A percentile compares a stretch with the other conserved stretches of the same genome.
phyloP scores from a whole-genome alignment of 23 red algal genomes.

The Gracilaria gracilis region DNA sequence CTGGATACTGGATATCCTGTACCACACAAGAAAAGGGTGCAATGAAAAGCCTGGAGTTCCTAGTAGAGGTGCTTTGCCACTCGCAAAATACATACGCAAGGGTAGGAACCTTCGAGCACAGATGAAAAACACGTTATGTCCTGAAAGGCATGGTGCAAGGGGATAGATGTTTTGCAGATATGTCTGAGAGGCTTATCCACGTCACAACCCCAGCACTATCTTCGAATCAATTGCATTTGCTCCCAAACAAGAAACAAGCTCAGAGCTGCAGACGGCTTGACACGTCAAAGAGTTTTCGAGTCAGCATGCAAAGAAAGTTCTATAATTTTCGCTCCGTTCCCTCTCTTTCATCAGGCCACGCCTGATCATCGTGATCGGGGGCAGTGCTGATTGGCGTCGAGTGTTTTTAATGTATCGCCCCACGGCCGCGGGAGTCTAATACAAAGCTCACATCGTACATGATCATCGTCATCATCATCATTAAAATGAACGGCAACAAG shows the following conservation, averaged over 20 bases:
- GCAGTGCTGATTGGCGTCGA: too few relatives aligned
- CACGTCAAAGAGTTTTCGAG: not conserved
- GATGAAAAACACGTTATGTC: not conserved
- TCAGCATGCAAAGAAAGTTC: not conserved
- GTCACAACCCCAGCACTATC: not conserved
- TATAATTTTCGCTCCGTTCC: not conserved
- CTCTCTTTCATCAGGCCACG: not conserved
- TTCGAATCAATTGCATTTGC: not conserved
- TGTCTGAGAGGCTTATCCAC: not conserved
- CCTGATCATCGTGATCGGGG: too few relatives aligned
- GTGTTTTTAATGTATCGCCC: too few relatives aligned
- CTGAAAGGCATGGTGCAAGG: not conserved
- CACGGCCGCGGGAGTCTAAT: too few relatives aligned
- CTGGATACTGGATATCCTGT: not conserved
- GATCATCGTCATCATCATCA: too few relatives aligned
- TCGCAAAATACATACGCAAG: too few relatives aligned
- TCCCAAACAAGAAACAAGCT: not conserved
- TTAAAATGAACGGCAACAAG: too few relatives aligned
- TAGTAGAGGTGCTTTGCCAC: too few relatives aligned
- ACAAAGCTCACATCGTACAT: too few relatives aligned
- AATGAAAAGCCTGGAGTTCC: too few relatives aligned
- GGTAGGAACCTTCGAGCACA: not conserved
- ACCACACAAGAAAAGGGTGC: not conserved
- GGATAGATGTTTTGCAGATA: slow-evolving; percentile 14
- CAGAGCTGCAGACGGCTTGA: not conserved